Conservation (phyloP, 2,329 filamentous ascomycete genomes). For the Botrytis tulipae region DNA sequence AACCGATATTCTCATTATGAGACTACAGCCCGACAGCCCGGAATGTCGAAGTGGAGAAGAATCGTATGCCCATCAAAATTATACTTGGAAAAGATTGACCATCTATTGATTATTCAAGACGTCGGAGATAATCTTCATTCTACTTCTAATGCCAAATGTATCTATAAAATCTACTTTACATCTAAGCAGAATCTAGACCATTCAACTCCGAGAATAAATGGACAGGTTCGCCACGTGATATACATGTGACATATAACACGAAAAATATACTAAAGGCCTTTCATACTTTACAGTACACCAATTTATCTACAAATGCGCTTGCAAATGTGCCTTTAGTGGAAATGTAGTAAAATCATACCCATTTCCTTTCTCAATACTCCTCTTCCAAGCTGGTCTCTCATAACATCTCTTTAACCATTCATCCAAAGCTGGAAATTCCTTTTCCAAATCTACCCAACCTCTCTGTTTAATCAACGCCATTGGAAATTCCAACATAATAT, state of each 20-base stretch:
- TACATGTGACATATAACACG: not conserved
- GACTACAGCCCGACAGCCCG: not conserved
- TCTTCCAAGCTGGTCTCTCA: slow-evolving; percentile 34
- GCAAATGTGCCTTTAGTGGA: slow-evolving; percentile 12
- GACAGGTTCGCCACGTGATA: not conserved
- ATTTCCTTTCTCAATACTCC: slow-evolving; percentile 36
- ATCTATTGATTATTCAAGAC: too few relatives aligned
- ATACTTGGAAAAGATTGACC: not conserved
- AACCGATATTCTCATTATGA: not conserved
- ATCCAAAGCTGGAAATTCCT: slow-evolving; percentile 38
- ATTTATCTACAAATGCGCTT: not conserved
- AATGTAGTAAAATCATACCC: slow-evolving; percentile 36
- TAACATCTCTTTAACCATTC: slow-evolving; percentile 37
- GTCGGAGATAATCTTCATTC: rapidly evolving
- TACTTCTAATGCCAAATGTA: not conserved
- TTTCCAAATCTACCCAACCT: slow-evolving; percentile 34
- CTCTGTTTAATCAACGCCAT: slow-evolving; percentile 36
- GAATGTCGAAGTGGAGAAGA: not conserved
- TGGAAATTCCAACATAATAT: slow-evolving; percentile 38
- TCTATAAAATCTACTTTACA: not conserved
- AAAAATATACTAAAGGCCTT: not conserved
- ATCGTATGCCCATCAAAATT: not conserved
- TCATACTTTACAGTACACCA: not conserved
- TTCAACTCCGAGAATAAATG: not conserved
- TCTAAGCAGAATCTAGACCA: not conserved